Base-by-base conservation (phyloP, 2,329 filamentous ascomycete species). In the Fusarium burgessii region DNA sequence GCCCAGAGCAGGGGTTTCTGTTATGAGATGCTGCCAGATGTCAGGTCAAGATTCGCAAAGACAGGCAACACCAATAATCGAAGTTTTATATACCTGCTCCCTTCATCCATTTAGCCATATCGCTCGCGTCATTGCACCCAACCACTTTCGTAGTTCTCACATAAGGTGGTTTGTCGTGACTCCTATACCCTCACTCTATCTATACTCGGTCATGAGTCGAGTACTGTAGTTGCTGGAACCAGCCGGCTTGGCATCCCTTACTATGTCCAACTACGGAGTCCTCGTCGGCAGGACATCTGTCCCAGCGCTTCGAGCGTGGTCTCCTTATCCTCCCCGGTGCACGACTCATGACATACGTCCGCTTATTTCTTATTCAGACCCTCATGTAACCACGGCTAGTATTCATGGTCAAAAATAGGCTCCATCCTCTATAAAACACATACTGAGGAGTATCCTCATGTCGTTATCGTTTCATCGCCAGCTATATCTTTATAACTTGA, bases 201-300 rank as follows among this genome's bases (percentile, higher is more conserved):
- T 40, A 38, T 41, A 57, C 52, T 29, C 38, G 55, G 52, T 63
- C 68, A 72, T 72, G 66, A 68, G 62, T 70, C 71, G 54, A 47
- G 57, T 51, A n/a, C n/a, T n/a, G n/a, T n/a, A 54, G 50, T 50
- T 36, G 52, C 50, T 64, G 51, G 58, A 46, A 54, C 54, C 43
- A 60, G 42, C 62, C 62, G 35, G 29, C 63, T 67, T 71, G 68
- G 62, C 70, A 72, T 40, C 59, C 70, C 72, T 60, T 69, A 63
- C 52, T 58, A 36, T 57, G 33, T 27, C 23, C 18, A 57, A 12
- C 25, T 40, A 45, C 38, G 18, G 40, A 35, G n/a, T 29, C 12
- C 60, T 47, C 32, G 33, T 57, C 36, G 32, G 41, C 35, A 62
- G 27, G 36, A 58, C 15, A 42, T 57, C 27, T 45, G 57, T 58